These are phyloP conservation scores for Yamadazyma kitorensis DNA, from an alignment of 805 yeast genomes.

Conservation along the genomic window DNA sequence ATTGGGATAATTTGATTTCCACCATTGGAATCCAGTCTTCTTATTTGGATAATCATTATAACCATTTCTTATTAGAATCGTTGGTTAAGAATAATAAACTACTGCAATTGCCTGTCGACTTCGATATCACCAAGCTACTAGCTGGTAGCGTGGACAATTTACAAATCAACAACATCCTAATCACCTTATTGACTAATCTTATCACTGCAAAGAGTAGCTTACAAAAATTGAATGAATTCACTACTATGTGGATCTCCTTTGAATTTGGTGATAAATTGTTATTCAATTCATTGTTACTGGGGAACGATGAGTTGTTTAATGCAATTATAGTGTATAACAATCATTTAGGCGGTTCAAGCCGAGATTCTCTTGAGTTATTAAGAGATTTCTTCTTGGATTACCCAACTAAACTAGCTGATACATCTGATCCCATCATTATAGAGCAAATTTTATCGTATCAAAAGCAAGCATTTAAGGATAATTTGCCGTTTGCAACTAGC, in stretches of 20 bases:
- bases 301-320: slow-evolving; percentile 27
- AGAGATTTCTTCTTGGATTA: slow-evolving; percentile 5
- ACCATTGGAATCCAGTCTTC: slow-evolving; percentile 9
- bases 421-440: slow-evolving; percentile 2
- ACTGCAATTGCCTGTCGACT: background rate
- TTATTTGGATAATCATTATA: slow-evolving; percentile 16
- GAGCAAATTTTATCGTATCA: slow-evolving; percentile 6
- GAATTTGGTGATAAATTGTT: slow-evolving; percentile 12
- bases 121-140: no score
- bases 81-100: slow-evolving; percentile 18
- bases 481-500: slow-evolving; percentile 8
- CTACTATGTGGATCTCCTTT: slow-evolving; percentile 20
- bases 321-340: slow-evolving; percentile 12
- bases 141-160: no score
- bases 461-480: slow-evolving; percentile 2
- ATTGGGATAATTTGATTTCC: slow-evolving; percentile 25
- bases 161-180: slow-evolving; percentile 19
- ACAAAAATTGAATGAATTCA: background rate
- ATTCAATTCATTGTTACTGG: slow-evolving; percentile 24
- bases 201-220: slow-evolving; percentile 2
- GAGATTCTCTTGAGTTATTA: slow-evolving; percentile 1
- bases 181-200: slow-evolving; percentile 15
- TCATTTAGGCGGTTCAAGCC: no score
- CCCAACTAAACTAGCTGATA: slow-evolving; percentile 1
- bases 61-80: slow-evolving; percentile 22